phyloP scores from a whole-genome alignment of 2,329 filamentous ascomycete genomes.

The Xylaria sp. region DNA sequence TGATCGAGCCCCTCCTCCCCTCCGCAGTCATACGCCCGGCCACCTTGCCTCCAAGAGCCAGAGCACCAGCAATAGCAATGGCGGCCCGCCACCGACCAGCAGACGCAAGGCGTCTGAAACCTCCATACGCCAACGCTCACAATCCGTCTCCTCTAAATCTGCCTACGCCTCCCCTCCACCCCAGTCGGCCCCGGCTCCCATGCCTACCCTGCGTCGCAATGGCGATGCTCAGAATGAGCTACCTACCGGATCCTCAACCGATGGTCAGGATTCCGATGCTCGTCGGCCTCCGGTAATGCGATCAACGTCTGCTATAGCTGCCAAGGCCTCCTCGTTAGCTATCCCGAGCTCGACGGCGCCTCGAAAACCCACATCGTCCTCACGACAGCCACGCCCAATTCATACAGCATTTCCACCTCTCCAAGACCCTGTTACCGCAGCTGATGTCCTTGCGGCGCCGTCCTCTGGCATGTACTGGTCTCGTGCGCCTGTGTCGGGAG shows the following conservation, averaged over 20 bases:
- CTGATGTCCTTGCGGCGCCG: slow-evolving; percentile 71
- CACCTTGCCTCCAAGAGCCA: slow-evolving; percentile 68
- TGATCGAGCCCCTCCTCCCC: slow-evolving; percentile 53
- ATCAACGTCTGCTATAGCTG: slow-evolving; percentile 64
- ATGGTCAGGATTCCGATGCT: slow-evolving; percentile 46
- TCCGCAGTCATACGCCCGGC: slow-evolving; percentile 71
- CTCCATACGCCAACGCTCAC: slow-evolving; percentile 65
- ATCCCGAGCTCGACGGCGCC: slow-evolving; percentile 37
- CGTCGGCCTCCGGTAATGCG: slow-evolving; percentile 61
- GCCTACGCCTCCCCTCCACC: slow-evolving; percentile 47
- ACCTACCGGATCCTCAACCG: slow-evolving; percentile 48
- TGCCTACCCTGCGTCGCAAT: slow-evolving; percentile 46
- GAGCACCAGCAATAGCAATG: slow-evolving; percentile 25
- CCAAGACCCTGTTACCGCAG: slow-evolving; percentile 65
- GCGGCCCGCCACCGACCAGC: slow-evolving; percentile 43
- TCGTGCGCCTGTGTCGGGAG: slow-evolving; percentile 71
- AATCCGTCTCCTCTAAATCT: slow-evolving; percentile 58
- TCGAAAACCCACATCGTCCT: slow-evolving; percentile 40
- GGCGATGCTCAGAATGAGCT: slow-evolving; percentile 44
- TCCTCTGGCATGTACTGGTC: slow-evolving; percentile 81
- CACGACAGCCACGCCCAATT: slow-evolving; percentile 52
- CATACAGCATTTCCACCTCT: slow-evolving; percentile 67
- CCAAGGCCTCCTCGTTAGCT: slow-evolving; percentile 40
- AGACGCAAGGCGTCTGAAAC: slow-evolving; percentile 64
- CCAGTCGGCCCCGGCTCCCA: slow-evolving; percentile 46